Evolutionary conservation across 148 eudicot species (phyloP).

Genomic region (Cornus controversa): DNA sequence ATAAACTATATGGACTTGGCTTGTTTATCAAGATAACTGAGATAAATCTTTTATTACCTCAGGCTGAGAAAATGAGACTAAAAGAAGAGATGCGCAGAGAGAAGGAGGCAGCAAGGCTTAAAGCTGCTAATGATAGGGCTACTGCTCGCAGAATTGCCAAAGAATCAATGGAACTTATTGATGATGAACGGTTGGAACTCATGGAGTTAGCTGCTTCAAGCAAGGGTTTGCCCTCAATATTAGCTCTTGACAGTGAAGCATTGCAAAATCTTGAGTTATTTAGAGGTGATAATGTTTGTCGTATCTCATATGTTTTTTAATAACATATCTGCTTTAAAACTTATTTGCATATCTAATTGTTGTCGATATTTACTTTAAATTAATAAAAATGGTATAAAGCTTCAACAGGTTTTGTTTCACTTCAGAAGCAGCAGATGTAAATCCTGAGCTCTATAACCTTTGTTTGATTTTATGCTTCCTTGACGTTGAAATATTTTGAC

Average conservation of each 20-base stretch:
- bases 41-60: slow-evolving; percentile 10
- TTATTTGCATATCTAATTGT: background rate
- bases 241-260: slow-evolving; percentile 74
- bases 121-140: slow-evolving; percentile 90
- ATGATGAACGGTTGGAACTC: slow-evolving; percentile 87
- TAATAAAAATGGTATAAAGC: background rate
- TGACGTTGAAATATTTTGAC: background rate
- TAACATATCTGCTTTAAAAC: background rate
- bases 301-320: background rate
- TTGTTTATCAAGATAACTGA: background rate
- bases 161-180: slow-evolving; percentile 84
- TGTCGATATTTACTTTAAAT: background rate
- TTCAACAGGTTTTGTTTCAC: background rate
- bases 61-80: slow-evolving; percentile 86
- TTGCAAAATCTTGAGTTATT: slow-evolving; percentile 65
- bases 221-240: slow-evolving; percentile 69
- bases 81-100: slow-evolving; percentile 83
- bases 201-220: slow-evolving; percentile 88
- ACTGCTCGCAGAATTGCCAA: slow-evolving; percentile 91
- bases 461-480: background rate
- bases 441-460: background rate
- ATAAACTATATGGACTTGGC: background rate
- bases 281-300: slow-evolving; percentile 47
- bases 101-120: slow-evolving; percentile 88
- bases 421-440: background rate